These are phyloP conservation scores for Puccinia triticina DNA, from an alignment of 1,284 basidiomycete species.

Conservation along the genomic window DNA sequence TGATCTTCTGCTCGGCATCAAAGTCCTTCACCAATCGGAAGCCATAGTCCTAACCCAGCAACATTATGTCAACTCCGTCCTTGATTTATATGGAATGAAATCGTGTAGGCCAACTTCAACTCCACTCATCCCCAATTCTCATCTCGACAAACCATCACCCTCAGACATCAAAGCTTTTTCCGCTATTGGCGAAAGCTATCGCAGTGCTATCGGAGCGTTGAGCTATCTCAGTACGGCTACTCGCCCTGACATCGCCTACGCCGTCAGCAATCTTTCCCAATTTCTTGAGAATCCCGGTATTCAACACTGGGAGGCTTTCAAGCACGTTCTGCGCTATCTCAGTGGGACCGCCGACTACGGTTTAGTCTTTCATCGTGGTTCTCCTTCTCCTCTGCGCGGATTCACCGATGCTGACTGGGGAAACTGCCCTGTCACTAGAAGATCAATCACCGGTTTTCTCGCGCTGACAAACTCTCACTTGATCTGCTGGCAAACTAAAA, in stretches of 20 bases:
- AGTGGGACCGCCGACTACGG: neutral
- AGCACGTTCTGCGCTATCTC: constrained; percentile 5
- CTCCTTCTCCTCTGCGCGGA: neutral
- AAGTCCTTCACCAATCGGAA: no score
- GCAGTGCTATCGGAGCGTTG: no score
- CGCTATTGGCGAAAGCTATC: neutral
- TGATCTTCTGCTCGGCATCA: no score
- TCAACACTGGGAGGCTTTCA: constrained; percentile 17
- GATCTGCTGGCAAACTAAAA: constrained; percentile 8
- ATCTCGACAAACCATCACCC: neutral
- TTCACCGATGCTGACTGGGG: no score
- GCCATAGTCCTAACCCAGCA: no score
- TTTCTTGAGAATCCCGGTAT: constrained; percentile 14
- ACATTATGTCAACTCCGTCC: no score
- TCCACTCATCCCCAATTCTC: neutral
- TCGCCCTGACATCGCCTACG: no score
- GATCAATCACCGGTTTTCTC: constrained; percentile 8
- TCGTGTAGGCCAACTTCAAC: neutral
- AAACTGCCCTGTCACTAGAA: neutral
- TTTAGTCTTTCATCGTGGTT: neutral
- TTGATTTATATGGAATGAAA: neutral
- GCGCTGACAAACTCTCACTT: neutral
- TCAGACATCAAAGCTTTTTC: neutral
- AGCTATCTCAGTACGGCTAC: no score
- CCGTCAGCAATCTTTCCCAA: no score